These are phyloP conservation scores for Leavenworthia alabamica DNA, from an alignment of 345 rosid genomes.

Conservation along the genomic window DNA sequence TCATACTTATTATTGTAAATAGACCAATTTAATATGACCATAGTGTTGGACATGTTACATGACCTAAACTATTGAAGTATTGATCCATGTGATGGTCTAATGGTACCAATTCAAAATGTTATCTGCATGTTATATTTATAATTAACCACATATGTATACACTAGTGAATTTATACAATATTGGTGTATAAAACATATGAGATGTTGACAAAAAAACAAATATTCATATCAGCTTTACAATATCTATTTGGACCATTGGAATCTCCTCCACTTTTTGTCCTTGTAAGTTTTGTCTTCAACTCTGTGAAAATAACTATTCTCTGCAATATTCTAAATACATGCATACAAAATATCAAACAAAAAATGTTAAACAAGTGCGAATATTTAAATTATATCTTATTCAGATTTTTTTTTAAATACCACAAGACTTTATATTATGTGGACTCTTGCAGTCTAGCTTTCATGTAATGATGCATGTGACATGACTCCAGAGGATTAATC, in stretches of 20 bases:
- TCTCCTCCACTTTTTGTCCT: slow-evolving; percentile 12
- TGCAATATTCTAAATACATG: background rate
- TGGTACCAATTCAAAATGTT: too few relatives aligned
- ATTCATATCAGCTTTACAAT: background rate
- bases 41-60: background rate
- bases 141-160: too few relatives aligned
- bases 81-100: background rate
- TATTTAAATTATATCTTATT: too few relatives aligned
- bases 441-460: too few relatives aligned
- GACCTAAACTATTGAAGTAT: background rate
- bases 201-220: background rate
- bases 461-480: too few relatives aligned
- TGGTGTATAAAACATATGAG: background rate
- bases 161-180: background rate
- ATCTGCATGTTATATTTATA: too few relatives aligned
- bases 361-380: too few relatives aligned
- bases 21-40: slow-evolving; percentile 3
- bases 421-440: background rate
- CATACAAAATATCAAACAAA: background rate
- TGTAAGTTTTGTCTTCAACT: slow-evolving; percentile 10
- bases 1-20: slow-evolving; percentile 1
- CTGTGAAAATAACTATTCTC: slow-evolving; percentile 2
- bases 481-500: background rate
- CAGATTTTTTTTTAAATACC: background rate
- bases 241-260: slow-evolving; percentile 18